Evolutionary conservation across 2,329 filamentous ascomycete genomes (phyloP), one percentile per base, ranked within the genome.

Genomic region (Malbranchea cinnamomea): DNA sequence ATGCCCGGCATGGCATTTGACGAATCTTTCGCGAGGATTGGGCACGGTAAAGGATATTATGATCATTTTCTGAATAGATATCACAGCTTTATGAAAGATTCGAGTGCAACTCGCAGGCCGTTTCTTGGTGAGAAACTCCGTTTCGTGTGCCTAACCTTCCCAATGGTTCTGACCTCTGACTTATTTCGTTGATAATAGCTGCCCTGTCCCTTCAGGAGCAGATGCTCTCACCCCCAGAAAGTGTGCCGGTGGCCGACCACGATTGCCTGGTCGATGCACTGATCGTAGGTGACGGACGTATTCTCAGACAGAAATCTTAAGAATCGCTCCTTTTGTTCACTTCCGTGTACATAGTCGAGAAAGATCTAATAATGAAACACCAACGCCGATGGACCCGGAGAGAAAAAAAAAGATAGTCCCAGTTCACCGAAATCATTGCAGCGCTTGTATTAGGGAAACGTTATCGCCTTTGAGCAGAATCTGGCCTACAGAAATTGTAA

Each of bases 21-120:
- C 52, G 63, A 63, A 3, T 60, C 59, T 8, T 68, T 89, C 37
- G 71, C 77, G 41, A 70, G 89, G 43, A 67, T 95, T 12, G 89
- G 89, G 23, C 89, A 98, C 54, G 89, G 89, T 33, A 92, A 83
- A 54, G 89, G 89, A 18, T 98, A 92, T 59, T 98, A 98, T 63
- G 89, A 98, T 60, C 79, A 75, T 53, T 98, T 93, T 54, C 59
- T 98, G 49, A 71, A 77, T 46, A 72, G 77, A 42, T 92, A 85
- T 67, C 52, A 66, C 54, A 53, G 54, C 41, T 47, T 45, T 52
- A 53, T 54, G 44, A 43, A 44, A 26, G 44, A 37, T 40, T 42
- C 46, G 45, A 41, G 39, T 33, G 45, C 40, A 39, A 36, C 44
- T 28, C 54, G 52, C 40, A 69, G 67, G 59, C 69, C 68, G 42